Evolutionary conservation across 2,329 filamentous ascomycete genomes (phyloP), one percentile per base, ranked within the genome.

Genomic region (Passalora sequoiae): DNA sequence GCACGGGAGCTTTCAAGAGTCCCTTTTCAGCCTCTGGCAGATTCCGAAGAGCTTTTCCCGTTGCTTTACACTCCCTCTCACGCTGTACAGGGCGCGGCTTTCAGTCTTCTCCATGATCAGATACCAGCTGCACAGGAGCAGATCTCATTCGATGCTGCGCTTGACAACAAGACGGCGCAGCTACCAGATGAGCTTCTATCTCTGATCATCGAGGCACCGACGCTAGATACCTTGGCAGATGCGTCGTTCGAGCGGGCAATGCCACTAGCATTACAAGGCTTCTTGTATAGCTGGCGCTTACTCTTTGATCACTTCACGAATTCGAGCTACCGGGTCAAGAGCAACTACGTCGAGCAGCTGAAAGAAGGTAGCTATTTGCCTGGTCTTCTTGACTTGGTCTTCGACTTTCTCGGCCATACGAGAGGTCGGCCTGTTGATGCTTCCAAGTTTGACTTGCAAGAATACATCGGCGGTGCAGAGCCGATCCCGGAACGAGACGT

Each of bases 221-320:
- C 81, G 0, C 71, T 86, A 2, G 77, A 84, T n/a, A 72, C 73
- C 9, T 77, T 88, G 33, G 72, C 76, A 0, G 80, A 85, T 35
- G 76, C 83, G 6, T 71, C 76, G 25, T 79, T 89, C 16, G 74
- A 81, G 4, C 72, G 77, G 12, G 69, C 62, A 24, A 84, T 89
- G 56, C 88, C 88, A 8, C 69, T 79, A 1, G 61, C 77, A 0
- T 72, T 95, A 36, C 80, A 88, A 40, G 80, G 83, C 7, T 98
- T 96, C 59, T 73, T 98, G 2, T 72, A 95, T 20, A 85, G 87
- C 8, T 98, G 92, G 92, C 79, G 86, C 51, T 73, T 97, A 1
- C 75, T 96, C 0, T 97, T 94, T 60, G 88, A 94, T 55, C 83
- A 91, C 32, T 94, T 91, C 60, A 49, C 47, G 10, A 58, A 58